Evolutionary conservation across 2,329 filamentous ascomycete species (phyloP), one percentile per base, ranked within the genome.

Genomic region (Ophiostoma perfectum): DNA sequence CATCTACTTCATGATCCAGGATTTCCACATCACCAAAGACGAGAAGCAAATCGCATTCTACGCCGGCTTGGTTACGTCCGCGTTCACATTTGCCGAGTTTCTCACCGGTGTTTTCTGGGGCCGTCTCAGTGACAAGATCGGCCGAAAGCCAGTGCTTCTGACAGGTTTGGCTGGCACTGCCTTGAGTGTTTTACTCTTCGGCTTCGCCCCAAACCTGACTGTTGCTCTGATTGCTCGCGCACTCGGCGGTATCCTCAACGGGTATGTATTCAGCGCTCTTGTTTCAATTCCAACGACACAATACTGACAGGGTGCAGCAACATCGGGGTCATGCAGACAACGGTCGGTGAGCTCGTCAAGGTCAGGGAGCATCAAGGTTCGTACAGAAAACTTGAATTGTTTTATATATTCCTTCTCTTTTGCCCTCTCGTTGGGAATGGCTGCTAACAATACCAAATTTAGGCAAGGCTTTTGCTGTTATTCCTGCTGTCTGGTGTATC

Each of bases 401-500:
- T 27, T 27, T 9, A 36, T 9, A 36, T 12, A 6, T 67, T 41
- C 49, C 14, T 1, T 38, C 39, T 38, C 11, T 11, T 9, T 12
- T 47, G 12, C 8, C 8, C 7, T 4, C 7, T 18, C 55, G n/a
- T 45, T 8, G 18, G 6, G 41, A 44, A n/a, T 5, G 5, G 41
- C 12, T 7, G 36, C 18, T 41, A 8, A 36, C 44, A 4, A 16
- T 1, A 27, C 8, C 27, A 16, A 8, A 38, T 55, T 27, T 70
- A 93, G 90, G 93, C 73, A 91, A 92, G 74, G 95, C 94, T 65
- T 99, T 96, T 80, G 92, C 94, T 12, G 93, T 98, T 73, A 97
- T 99, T 93, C 95, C 95, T 6, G 92, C 97, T 77, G 92, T 98
- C 39, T 99, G 95, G 95, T 97, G 93, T 76, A 84, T 99, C 75